phyloP scores from a whole-genome alignment of 495 filamentous ascomycete species.

The Halenospora varia region DNA sequence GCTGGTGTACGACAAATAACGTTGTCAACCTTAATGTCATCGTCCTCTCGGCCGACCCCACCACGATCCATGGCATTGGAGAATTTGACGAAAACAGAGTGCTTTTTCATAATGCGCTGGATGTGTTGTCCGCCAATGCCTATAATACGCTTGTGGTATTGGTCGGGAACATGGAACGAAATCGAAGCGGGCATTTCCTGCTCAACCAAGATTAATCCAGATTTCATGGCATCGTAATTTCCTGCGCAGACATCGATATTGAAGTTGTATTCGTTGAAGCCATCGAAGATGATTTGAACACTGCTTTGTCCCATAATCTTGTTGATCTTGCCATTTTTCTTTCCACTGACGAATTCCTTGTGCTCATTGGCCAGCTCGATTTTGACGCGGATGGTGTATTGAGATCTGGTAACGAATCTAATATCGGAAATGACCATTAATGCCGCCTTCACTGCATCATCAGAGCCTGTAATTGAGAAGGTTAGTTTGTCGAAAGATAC shows the following conservation, averaged over 20 bases:
- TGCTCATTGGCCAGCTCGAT: slow-evolving; percentile 99
- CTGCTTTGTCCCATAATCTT: slow-evolving; percentile 99
- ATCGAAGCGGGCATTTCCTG: slow-evolving; percentile 99
- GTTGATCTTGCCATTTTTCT: slow-evolving; percentile 99
- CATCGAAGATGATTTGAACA: slow-evolving; percentile 98
- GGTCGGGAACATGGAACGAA: slow-evolving; percentile 98
- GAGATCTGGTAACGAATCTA: slow-evolving; percentile 78
- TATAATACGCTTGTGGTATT: slow-evolving; percentile 99
- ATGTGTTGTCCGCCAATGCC: slow-evolving; percentile 98
- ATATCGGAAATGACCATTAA: slow-evolving; percentile 90
- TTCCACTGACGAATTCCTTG: slow-evolving; percentile 98
- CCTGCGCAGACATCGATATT: slow-evolving; percentile 95
- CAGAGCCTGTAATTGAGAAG: slow-evolving; percentile 91
- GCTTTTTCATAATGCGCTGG: slow-evolving; percentile 99
- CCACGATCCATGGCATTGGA: slow-evolving; percentile 99
- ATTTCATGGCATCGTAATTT: slow-evolving; percentile 87
- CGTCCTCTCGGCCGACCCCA: slow-evolving; percentile 88
- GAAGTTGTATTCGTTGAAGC: slow-evolving; percentile 99
- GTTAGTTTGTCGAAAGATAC: slow-evolving; percentile 89
- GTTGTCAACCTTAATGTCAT: slow-evolving; percentile 98
- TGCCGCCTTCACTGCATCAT: slow-evolving; percentile 91
- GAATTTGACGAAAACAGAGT: slow-evolving; percentile 99
- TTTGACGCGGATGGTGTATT: slow-evolving; percentile 93
- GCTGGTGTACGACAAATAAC: slow-evolving; percentile 97
- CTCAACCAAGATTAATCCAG: slow-evolving; percentile 86